Evolutionary conservation across 139 green algal species (phyloP).

Genomic region (Picochlorum sp.): DNA sequence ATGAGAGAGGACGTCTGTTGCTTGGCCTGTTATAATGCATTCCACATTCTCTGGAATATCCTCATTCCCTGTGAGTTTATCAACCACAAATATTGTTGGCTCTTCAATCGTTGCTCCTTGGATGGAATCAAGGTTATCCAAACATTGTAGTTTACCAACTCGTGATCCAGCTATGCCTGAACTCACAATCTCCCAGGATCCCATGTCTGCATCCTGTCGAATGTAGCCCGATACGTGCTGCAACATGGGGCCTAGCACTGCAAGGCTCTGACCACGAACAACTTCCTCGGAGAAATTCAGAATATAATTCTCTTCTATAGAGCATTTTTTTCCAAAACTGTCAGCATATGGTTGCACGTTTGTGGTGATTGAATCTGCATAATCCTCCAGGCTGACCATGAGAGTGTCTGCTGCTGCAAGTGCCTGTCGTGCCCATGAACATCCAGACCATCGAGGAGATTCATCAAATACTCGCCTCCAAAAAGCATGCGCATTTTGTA

Average conservation of each 20-base stretch:
- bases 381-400: slow-evolving; percentile 49
- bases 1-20: slow-evolving; percentile 78
- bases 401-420: slow-evolving; percentile 56
- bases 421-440: slow-evolving; percentile 52
- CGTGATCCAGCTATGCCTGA: slow-evolving; percentile 15
- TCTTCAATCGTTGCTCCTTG: slow-evolving; percentile 38
- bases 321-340: slow-evolving; percentile 37
- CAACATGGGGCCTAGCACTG: slow-evolving; percentile 57
- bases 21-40: slow-evolving; percentile 60
- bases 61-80: slow-evolving; percentile 70
- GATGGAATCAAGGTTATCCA: slow-evolving; percentile 45
- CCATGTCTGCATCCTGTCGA: slow-evolving; percentile 46
- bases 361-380: slow-evolving; percentile 54
- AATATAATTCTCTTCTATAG: slow-evolving; percentile 53
- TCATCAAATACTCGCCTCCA: slow-evolving; percentile 35
- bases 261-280: slow-evolving; percentile 67
- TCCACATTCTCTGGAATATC: slow-evolving; percentile 75
- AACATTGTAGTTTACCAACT: slow-evolving; percentile 27
- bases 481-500: slow-evolving; percentile 34
- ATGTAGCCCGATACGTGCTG: slow-evolving; percentile 51
- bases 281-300: slow-evolving; percentile 88
- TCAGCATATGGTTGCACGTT: slow-evolving; percentile 63
- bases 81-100: slow-evolving; percentile 45
- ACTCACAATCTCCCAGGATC: slow-evolving; percentile 63
- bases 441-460: slow-evolving; percentile 39